Percentiles rank a stretch among this genome's conserved stretches.
phyloP scores from a whole-genome alignment of 2,329 filamentous ascomycete genomes.

The Talaromyces funiculosus region DNA sequence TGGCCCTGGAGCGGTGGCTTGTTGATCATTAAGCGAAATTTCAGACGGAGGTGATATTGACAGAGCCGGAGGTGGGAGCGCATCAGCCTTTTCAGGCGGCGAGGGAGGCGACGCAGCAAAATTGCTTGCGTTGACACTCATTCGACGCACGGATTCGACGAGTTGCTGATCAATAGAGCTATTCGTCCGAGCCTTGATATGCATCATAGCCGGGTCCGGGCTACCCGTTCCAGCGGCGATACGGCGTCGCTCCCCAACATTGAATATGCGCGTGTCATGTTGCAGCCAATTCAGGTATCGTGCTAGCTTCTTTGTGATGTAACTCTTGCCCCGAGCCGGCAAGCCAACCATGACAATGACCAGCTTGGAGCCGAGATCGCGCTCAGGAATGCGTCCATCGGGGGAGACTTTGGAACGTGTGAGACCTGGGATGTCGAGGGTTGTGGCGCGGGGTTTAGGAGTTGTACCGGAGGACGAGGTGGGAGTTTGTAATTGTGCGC shows the following conservation, averaged over 20 bases:
- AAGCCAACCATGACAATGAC: conserved; percentile 98
- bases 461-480: conserved; percentile 44
- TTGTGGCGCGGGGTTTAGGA: conserved; percentile 80
- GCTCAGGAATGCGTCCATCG: conserved; percentile 85
- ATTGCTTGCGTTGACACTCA: conserved; percentile 36
- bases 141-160: conserved; percentile 39
- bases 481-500: conserved; percentile 57
- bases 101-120: conserved; percentile 15
- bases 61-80: conserved; percentile 38
- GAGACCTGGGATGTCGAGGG: conserved; percentile 92
- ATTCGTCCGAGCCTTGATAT: conserved; percentile 18
- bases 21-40: conserved; percentile 55
- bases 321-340: conserved; percentile 92
- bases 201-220: conserved; percentile 18
- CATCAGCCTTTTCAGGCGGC: conserved; percentile 24
- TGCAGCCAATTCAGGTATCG: conserved; percentile 96
- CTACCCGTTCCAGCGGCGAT: conserved; percentile 57
- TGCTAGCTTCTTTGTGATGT: conserved; percentile 97
- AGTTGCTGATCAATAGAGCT: conserved; percentile 37
- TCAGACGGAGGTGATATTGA: conserved; percentile 36
- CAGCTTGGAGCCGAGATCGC: conserved; percentile 92
- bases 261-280: conserved; percentile 93
- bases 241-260: conserved; percentile 86
- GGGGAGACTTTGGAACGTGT: conserved; percentile 93
- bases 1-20: conserved; percentile 7